Percentiles rank a stretch among this genome's conserved stretches.
These are phyloP conservation scores for Musa balbisiana DNA, from an alignment of 202 grass and related monocot species.

Conservation along the genomic window DNA sequence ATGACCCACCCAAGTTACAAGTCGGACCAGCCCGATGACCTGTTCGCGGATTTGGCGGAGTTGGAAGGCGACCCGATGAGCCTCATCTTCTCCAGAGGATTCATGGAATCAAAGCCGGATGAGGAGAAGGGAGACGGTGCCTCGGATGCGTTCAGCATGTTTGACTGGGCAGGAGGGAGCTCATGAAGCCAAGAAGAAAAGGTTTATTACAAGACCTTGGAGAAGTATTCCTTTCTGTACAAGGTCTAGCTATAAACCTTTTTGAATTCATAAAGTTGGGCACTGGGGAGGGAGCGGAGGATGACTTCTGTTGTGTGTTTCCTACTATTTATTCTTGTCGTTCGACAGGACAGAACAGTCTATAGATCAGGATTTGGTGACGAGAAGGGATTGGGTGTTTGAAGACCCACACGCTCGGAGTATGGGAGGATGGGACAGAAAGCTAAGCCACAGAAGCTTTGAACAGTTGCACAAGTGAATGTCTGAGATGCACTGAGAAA, in stretches of 20 bases:
- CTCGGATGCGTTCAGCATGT: constrained; percentile 41
- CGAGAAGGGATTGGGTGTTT: neutral
- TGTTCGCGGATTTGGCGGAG: constrained; percentile 75
- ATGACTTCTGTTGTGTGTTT: too few species aligned
- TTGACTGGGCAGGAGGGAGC: neutral
- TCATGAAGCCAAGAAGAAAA: neutral
- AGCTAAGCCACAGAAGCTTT: constrained; percentile 32
- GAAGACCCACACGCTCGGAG: constrained; percentile 13
- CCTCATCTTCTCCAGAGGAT: constrained; percentile 87
- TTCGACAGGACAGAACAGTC: too few species aligned
- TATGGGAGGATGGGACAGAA: constrained; percentile 50
- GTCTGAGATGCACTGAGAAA: too few species aligned
- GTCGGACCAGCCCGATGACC: constrained; percentile 30
- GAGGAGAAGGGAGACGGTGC: constrained; percentile 29
- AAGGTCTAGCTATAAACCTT: constrained; percentile 52
- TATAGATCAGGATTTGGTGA: constrained; percentile 11
- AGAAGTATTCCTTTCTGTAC: constrained; percentile 26
- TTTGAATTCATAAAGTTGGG: constrained; percentile 21
- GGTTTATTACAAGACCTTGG: constrained; percentile 48
- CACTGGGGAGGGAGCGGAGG: too few species aligned
- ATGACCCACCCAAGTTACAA: constrained; percentile 29
- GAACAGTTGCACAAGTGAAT: constrained; percentile 41
- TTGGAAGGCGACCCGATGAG: constrained; percentile 71
- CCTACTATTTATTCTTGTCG: too few species aligned
- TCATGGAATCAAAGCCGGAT: constrained; percentile 53